Conservation (phyloP, 1,284 basidiomycete species). For the Trichosporon sp. region DNA sequence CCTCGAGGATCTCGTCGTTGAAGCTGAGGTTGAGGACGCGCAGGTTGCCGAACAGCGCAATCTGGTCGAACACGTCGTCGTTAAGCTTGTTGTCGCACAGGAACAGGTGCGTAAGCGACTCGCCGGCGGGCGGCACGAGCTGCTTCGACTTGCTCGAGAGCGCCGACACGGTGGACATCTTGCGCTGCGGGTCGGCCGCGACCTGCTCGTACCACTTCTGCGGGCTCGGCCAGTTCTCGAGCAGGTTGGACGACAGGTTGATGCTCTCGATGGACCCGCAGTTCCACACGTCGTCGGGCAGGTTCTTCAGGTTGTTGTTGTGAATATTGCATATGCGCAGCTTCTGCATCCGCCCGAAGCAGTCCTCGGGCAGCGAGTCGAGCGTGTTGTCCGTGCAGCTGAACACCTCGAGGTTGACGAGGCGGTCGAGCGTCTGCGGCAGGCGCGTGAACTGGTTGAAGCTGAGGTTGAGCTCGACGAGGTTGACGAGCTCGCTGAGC, state of each 20-base stretch:
- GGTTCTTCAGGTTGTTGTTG: slow-evolving; percentile 79
- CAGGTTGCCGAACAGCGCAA: slow-evolving; percentile 71
- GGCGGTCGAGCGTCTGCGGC: slow-evolving; percentile 72
- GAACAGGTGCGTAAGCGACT: slow-evolving; percentile 57
- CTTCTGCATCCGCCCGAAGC: slow-evolving; percentile 69
- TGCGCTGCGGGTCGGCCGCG: slow-evolving; percentile 19
- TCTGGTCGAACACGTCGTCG: slow-evolving; percentile 72
- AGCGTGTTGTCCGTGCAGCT: slow-evolving; percentile 89
- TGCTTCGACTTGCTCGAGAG: slow-evolving; percentile 54
- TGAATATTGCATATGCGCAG: slow-evolving; percentile 80
- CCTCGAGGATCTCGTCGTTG: slow-evolving; percentile 82
- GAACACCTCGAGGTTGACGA: slow-evolving; percentile 66
- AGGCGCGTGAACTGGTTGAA: slow-evolving; percentile 83
- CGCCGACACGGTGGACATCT: slow-evolving; percentile 51
- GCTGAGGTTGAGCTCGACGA: slow-evolving; percentile 68
- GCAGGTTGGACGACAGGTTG: slow-evolving; percentile 85
- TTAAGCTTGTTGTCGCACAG: slow-evolving; percentile 85
- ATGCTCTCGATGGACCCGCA: slow-evolving; percentile 70
- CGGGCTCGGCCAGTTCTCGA: slow-evolving; percentile 70
- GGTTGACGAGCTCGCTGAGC: slow-evolving; percentile 67
- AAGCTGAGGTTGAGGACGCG: slow-evolving; percentile 87
- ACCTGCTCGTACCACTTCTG: slow-evolving; percentile 38
- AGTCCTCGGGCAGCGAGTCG: slow-evolving; percentile 64
- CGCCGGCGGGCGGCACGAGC: slow-evolving; percentile 21
- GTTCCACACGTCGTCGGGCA: slow-evolving; percentile 78